These are phyloP conservation scores for Neostapfia colusana DNA, from an alignment of 176 grass and related monocot genomes.

Conservation along the genomic window DNA sequence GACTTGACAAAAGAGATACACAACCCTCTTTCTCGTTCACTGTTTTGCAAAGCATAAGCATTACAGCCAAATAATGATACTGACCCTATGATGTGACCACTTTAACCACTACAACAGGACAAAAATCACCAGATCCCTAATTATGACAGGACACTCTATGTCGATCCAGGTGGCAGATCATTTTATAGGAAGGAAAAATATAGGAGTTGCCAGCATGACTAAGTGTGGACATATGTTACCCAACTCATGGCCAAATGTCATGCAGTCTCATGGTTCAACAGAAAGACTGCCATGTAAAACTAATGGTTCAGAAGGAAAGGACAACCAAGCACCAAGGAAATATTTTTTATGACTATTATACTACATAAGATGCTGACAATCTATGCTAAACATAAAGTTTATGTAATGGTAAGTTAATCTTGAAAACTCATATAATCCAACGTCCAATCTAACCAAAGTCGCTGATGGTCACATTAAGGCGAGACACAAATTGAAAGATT, in stretches of 20 bases:
- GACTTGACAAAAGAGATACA: not conserved
- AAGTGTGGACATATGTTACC: not conserved
- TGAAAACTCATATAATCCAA: not conserved
- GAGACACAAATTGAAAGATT: not conserved
- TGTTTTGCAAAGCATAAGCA: slow-evolving; percentile 29
- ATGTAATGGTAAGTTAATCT: not conserved
- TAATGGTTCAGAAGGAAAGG: not conserved
- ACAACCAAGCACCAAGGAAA: not conserved
- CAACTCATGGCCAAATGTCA: not conserved
- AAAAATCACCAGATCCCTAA: slow-evolving; percentile 30
- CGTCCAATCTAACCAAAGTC: not conserved
- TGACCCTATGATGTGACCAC: slow-evolving; percentile 33
- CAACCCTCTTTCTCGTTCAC: not conserved
- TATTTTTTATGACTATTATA: not conserved
- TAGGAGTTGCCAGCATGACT: not conserved
- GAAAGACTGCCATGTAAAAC: not conserved
- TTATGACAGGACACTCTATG: slow-evolving; percentile 19
- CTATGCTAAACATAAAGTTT: not conserved
- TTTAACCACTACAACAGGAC: slow-evolving; percentile 32
- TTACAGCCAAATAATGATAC: slow-evolving; percentile 39
- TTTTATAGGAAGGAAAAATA: slow-evolving; percentile 12
- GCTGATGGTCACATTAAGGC: not conserved
- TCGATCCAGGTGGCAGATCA: slow-evolving; percentile 30
- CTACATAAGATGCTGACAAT: not conserved
- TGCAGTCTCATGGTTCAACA: not conserved